phyloP scores from a whole-genome alignment of 1,139 yeast genomes.

The Geotrichum klebahnii region DNA sequence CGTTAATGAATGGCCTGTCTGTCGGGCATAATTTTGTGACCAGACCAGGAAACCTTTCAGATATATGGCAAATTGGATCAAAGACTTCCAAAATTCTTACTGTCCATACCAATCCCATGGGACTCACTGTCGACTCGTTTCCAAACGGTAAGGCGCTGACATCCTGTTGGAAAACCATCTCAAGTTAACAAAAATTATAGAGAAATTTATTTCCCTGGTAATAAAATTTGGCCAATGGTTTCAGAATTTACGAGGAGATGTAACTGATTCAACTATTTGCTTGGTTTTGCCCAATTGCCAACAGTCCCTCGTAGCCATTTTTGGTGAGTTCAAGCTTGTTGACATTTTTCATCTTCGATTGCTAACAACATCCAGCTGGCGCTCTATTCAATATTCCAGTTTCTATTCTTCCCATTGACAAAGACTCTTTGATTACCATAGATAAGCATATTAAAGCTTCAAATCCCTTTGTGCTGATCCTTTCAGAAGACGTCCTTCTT shows the following conservation, averaged over 20 bases:
- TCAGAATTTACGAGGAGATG: conserved; percentile 1
- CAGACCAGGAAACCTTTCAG: conserved; percentile 57
- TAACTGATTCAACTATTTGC: conserved; percentile 5
- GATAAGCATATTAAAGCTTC: conserved; percentile 12
- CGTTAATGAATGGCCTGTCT: conserved; percentile 50
- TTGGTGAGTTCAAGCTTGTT: conserved; percentile 3
- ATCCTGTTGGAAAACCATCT: no score
- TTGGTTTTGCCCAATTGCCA: conserved; percentile 10
- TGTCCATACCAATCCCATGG: conserved; percentile 1
- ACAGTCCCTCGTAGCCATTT: conserved; percentile 3
- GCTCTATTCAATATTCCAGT: conserved; percentile 16
- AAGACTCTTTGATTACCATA: conserved; percentile 3
- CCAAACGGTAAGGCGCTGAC: neutral
- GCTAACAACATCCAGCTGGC: conserved; percentile 8
- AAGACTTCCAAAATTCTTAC: conserved; percentile 11
- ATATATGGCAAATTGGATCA: conserved; percentile 47
- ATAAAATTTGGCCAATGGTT: conserved; percentile 5
- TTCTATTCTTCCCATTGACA: conserved; percentile 13
- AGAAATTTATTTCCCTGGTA: neutral
- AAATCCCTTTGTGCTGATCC: conserved; percentile 16
- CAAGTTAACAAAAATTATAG: neutral
- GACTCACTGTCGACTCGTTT: neutral
- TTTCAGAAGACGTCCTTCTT: conserved; percentile 8
- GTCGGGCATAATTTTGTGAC: conserved; percentile 36
- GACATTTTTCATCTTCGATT: neutral